Evolutionary conservation across 2,329 filamentous ascomycete genomes (phyloP), one percentile per base, ranked within the genome.

Genomic region (Immersiporthe knoxdaviesiana): DNA sequence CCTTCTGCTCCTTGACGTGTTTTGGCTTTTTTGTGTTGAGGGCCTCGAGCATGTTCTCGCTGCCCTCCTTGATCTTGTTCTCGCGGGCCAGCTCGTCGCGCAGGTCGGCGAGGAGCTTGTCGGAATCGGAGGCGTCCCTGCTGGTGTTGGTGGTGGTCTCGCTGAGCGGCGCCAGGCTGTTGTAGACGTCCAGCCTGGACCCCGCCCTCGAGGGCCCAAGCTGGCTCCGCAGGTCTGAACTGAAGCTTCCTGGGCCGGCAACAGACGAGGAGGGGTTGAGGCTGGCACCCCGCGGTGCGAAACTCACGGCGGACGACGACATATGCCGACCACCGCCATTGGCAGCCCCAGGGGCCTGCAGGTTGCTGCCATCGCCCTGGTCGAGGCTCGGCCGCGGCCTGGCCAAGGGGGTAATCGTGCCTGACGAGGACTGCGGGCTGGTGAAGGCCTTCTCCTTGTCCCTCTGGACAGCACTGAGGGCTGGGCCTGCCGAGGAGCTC

Each of bases 41-140:
- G 16, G 96, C 96, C 82, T 99, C 96, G 52, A 99, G 85, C 88
- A 99, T 90, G 78, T 99, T 99, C 83, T 99, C 96, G 69, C 95
- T 97, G 27, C 96, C 96, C 75, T 95, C 92, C 80, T 97, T 97
- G 78, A 99, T 98, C 84, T 98, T 98, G 82, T 94, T 90, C 82
- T 99, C 97, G 76, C 97, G 95, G 74, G 94, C 95, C 72, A 99
- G 91, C 76, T 91, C 88, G 75, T 97, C 94, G 76, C 91, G 90
- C 72, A 97, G 86, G 65, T 88, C 84, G 30, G 90, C 87, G 75
- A 97, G 89, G 54, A 89, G 87, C 79, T 93, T 90, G 78, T 97
- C 93, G 18, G 89, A 85, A 12, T 85, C 85, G 21, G 78, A 72
- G 74, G 82, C 74, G 75, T 79, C 80, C 70, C 88, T 87, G 44